phyloP scores from a whole-genome alignment of 2,329 filamentous ascomycete species.

The Balansia obtecta region DNA sequence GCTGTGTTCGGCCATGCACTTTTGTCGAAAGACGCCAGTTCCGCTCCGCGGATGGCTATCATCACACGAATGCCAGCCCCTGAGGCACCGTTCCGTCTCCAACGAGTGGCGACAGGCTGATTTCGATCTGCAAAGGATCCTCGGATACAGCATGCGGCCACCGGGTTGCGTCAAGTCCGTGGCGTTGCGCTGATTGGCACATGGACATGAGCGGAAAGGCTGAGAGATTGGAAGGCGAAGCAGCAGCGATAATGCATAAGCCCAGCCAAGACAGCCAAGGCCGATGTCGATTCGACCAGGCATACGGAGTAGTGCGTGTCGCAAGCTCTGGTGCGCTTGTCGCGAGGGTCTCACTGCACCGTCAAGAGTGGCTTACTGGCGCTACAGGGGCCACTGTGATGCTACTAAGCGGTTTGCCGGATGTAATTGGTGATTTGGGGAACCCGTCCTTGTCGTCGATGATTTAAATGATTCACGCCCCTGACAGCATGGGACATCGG shows the following conservation, averaged over 20 bases:
- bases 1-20: conserved; percentile 3
- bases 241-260: too few species aligned
- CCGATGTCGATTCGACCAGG: too few species aligned
- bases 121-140: too few species aligned
- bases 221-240: too few species aligned
- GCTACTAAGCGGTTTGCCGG: background rate
- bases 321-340: conserved; percentile 1
- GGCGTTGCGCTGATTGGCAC: too few species aligned
- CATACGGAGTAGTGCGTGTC: too few species aligned
- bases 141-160: too few species aligned
- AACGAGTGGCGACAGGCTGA: background rate
- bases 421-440: background rate
- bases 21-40: conserved; percentile 3
- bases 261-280: too few species aligned
- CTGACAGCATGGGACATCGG: background rate
- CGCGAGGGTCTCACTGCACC: background rate
- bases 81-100: background rate
- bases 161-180: too few species aligned
- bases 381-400: background rate
- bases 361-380: background rate
- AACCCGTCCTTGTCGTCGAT: background rate
- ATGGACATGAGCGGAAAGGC: too few species aligned
- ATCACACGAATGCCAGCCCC: background rate
- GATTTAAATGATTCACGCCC: background rate
- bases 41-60: background rate